A percentile compares a stretch with the other conserved stretches of the same genome.
phyloP scores from a whole-genome alignment of 441 rosid species.

The Erodium moschatum region DNA sequence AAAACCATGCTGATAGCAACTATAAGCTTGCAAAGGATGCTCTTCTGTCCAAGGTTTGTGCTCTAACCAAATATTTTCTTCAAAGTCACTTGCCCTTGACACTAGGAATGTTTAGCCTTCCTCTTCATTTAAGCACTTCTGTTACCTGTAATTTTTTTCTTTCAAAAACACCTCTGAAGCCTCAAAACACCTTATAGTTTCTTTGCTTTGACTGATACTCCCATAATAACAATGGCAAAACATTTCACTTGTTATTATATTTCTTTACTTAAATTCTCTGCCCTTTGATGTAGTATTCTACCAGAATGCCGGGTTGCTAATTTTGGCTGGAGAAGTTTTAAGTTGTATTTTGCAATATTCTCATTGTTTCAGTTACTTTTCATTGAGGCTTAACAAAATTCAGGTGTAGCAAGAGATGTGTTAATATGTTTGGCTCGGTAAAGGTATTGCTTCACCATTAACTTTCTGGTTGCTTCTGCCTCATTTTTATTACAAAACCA shows the following conservation, averaged over 20 bases:
- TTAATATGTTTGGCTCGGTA: too few species aligned
- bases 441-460: too few species aligned
- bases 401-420: too few species aligned
- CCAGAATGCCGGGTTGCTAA: not conserved
- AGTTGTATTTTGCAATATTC: not conserved
- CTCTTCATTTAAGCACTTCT: not conserved
- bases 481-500: too few species aligned
- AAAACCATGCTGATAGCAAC: conserved; percentile 71
- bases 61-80: not conserved
- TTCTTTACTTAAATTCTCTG: not conserved
- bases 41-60: conserved; percentile 61
- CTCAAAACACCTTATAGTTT: not conserved
- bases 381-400: too few species aligned
- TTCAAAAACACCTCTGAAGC: not conserved
- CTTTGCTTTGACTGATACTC: not conserved
- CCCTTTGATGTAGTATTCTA: not conserved
- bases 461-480: too few species aligned
- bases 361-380: too few species aligned
- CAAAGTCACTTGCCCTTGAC: not conserved
- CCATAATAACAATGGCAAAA: not conserved
- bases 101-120: not conserved
- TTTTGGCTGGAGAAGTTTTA: conserved; percentile 6
- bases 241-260: not conserved
- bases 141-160: not conserved
- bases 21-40: conserved; percentile 73